Base-by-base conservation (phyloP, 371 early-diverging fungal species). In the Saksenaea vasiformis region DNA sequence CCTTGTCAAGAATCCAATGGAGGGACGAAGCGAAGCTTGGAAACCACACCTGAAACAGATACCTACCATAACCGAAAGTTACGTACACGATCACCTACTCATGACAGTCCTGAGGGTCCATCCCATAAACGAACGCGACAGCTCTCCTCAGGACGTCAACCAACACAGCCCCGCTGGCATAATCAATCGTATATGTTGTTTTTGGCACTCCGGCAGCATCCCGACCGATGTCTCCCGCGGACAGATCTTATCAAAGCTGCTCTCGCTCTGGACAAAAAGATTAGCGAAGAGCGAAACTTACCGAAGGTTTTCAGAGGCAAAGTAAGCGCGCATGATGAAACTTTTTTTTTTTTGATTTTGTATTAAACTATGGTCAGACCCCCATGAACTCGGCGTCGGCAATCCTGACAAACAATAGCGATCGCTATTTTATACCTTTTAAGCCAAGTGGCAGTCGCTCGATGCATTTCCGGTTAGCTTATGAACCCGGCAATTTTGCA, bases 331-430 rank as follows among this genome's bases (percentile, higher is more conserved):
- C 22, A 41, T 19, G n/a, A 56, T 14, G 14, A 41, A 38, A 38
- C 4, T 15, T 38, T 38, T 3, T 15, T 13, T 41, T 41, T 3
- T 14, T 41, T 41, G n/a, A 17, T 8, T 41, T 41, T 41, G 54
- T 28, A 0, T 59, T 51, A 31, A 27, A 28, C 27, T 57, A 8
- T 61, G 9, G 28, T 58, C 60, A 90, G 87, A 93, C 94, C 34
- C 94, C 95, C 0, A 82, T 83, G 86, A 93, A 93, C 64, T 91
- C 91, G 39, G 92, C 92, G 2, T 90, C 90, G 26, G 90, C 91
- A 5, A 79, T 90, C 57, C 70, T 95, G 62, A 93, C 94, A 5
- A 89, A 85, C 54, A 94, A 95, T 62, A 85, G 83, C 8, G 94
- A 95, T 70, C 80, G 87, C 51, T 86, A 89, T 60, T 95, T 95